phyloP scores from a whole-genome alignment of 208 protist species.

The Plasmodiophora brassicae region DNA sequence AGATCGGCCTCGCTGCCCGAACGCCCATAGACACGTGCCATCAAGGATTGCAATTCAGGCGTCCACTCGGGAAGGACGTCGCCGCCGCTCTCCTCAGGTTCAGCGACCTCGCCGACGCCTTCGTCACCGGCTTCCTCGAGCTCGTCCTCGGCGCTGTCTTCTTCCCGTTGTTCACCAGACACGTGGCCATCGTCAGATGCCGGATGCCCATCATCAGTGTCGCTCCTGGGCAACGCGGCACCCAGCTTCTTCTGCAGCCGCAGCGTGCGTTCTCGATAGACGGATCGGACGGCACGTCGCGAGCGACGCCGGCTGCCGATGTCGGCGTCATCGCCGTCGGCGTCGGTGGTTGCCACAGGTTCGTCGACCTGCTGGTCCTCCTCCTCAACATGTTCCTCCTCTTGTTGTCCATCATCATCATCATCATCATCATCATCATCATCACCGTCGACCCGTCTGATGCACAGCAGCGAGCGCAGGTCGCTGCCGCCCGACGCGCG shows the following conservation, averaged over 20 bases:
- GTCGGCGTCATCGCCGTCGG: too few species aligned
- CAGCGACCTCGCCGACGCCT: neutral
- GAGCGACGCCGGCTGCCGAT: too few species aligned
- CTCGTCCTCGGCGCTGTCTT: neutral
- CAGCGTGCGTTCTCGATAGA: too few species aligned
- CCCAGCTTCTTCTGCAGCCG: too few species aligned
- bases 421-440: slow-evolving; percentile 15
- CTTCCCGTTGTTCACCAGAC: neutral
- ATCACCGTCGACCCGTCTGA: too few species aligned
- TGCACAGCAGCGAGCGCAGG: too few species aligned
- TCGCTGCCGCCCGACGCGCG: too few species aligned
- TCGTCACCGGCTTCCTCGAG: neutral
- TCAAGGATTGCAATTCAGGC: neutral
- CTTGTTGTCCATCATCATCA: neutral
- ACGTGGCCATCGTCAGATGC: too few species aligned
- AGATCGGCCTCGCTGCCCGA: neutral
- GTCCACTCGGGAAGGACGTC: neutral
- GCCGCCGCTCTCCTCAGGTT: neutral
- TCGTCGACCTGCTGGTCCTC: neutral
- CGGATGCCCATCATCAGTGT: too few species aligned
- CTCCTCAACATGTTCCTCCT: neutral
- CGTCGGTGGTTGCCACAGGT: too few species aligned
- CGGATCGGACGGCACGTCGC: too few species aligned
- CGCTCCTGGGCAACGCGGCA: too few species aligned
- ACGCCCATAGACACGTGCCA: neutral